Base-by-base conservation (phyloP, 2,329 filamentous ascomycete genomes). In the Epichloe baconii region DNA sequence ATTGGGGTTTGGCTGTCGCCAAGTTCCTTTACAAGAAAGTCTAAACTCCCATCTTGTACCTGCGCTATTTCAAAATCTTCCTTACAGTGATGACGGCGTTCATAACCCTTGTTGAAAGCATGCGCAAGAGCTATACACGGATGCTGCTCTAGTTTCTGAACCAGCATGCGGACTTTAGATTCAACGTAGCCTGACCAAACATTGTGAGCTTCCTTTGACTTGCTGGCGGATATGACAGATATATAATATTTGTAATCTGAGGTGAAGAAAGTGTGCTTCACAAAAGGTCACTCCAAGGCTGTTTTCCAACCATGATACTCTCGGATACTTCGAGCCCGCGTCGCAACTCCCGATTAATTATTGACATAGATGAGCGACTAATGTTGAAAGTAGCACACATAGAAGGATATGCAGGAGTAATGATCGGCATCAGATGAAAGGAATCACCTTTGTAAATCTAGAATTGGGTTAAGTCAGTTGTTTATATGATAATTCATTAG, bases 381-480 rank as follows among this genome's bases (percentile, higher is more conserved):
- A 98, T 84, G 62, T 95, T 97, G 72, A 95, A 93, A 0, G 93
- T 97, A 2, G 93, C 85, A 66, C 93, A 97, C 90, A 96, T 97
- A 47, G 89, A 94, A 3, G 93, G 93, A 65, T 96, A 97, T 1
- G 93, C 90, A 1, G 93, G 93, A 1, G 93, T 98, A 62, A 98
- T 97, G 67, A 98, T 88, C 31, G 93, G 93, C 93, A 98, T 98
- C 49, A 96, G 73, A 67, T 97, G 91, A 58, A 82, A 86, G 43
- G 80, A 79, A 66, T 97, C 93, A 50, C 80, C 79, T 54, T 82
- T 81, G 66, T 95, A 94, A 34, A 89, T 73, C 77, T 87, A 55
- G 47, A 34, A 35, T 51, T 48, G 50, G 19, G 34, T 14, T 19
- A 26, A 15, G 31, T 54, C 26, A 57, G 62, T 54, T 51, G 49